Evolutionary conservation across 176 grass and related monocot genomes (phyloP).

Genomic region (barley (Hordeum vulgare)): MorexV3_pseudomolecules_assembly NC_058522.1:184773613-184774112

Average conservation of each 20-base stretch:
- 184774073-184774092: too few relatives aligned
- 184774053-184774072: too few relatives aligned
- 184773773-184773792: too few relatives aligned
- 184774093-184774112: too few relatives aligned
- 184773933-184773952: not conserved
- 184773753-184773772: too few relatives aligned
- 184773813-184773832: too few relatives aligned
- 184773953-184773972: not conserved
- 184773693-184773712: not conserved
- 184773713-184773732: not conserved
- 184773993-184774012: too few relatives aligned
- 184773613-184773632: too few relatives aligned
- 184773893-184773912: not conserved
- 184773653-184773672: not conserved
- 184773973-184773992: too few relatives aligned
- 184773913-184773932: not conserved
- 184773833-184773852: too few relatives aligned
- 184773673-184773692: not conserved
- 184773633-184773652: not conserved
- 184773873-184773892: not conserved
- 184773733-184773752: not conserved
- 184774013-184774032: not conserved
- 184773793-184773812: too few relatives aligned
- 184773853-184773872: not conserved
- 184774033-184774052: too few relatives aligned